Conservation (phyloP, 495 filamentous ascomycete species). For the Xylaria sp. region DNA sequence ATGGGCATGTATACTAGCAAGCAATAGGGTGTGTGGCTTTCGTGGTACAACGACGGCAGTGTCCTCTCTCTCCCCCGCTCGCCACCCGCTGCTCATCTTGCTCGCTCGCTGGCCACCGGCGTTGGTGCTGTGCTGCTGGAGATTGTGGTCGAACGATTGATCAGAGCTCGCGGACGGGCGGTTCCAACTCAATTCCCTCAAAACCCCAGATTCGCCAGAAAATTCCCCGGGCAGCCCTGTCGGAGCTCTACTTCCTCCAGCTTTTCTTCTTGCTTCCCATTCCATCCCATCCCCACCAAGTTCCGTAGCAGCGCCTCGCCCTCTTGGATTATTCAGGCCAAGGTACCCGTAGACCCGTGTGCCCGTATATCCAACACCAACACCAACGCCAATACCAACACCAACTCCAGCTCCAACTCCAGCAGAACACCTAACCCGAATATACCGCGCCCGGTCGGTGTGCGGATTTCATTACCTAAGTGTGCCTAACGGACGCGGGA, state of each 20-base stretch:
- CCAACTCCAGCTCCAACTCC: too few relatives aligned
- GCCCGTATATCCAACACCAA: too few relatives aligned
- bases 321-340: background rate
- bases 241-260: constrained; percentile 7
- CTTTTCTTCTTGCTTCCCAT: constrained; percentile 20
- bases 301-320: constrained; percentile 22
- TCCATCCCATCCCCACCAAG: constrained; percentile 22
- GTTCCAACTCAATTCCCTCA: constrained; percentile 25
- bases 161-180: constrained; percentile 1
- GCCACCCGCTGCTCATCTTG: constrained; percentile 24
- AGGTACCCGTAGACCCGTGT: background rate
- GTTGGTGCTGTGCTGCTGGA: constrained; percentile 10
- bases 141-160: constrained; percentile 9
- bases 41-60: constrained; percentile 24
- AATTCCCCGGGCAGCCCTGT: constrained; percentile 15
- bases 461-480: constrained; percentile 17
- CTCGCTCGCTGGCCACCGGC: constrained; percentile 13
- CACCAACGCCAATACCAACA: too few relatives aligned
- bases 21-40: constrained; percentile 23
- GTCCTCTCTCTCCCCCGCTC: constrained; percentile 5
- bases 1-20: too few relatives aligned
- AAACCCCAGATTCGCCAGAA: constrained; percentile 21
- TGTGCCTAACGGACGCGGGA: constrained; percentile 23
- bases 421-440: background rate
- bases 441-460: constrained; percentile 1